Base-by-base conservation (phyloP, 306 rosid species). In the Rosa rugosa region DNA sequence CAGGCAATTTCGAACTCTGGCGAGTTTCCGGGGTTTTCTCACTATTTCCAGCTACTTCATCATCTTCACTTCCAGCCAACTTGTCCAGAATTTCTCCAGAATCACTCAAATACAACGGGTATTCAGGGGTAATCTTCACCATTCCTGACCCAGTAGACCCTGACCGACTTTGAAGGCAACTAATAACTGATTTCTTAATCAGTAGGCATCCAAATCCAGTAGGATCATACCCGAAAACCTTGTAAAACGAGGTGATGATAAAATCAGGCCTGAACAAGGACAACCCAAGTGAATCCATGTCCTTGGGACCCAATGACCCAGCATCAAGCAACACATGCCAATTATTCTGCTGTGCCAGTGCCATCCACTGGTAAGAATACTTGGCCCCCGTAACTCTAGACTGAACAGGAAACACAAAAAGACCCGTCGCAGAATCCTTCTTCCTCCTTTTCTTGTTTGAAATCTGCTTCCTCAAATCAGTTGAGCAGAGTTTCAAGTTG, bases 301-400 rank as follows among this genome's bases (percentile, higher is more conserved):
- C 99, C 86, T 94, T 94, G 51, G 99, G 99, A 68, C 99, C 99
- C 84, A 94, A 80, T 18, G 99, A 94, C 25, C 99, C 99, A 4
- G 99, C 99, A 82, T 94, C 99, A 72, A 94, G 93, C 78, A 92
- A 84, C 36, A 94, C 99, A 79, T 94, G 99, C 99, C 99, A 94
- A 79, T 94, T 89, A 73, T 94, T 94, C 87, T 94, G 99, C 80
- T 94, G 99, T 0, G 97, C 99, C 53, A 92, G 79, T 18, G 99
- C 97, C 98, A 94, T 94, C 99, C 99, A 94, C 77, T 91, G 99
- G 78, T 94, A 94, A 0, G 97, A 94, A 88, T 92, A 94, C 91
- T 94, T 84, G 1, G 87, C 79, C 77, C 87, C 87, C 2, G 87
- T 84, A 6, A 84, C 87, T 72, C 84, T 80, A 38, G 84, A 84